phyloP scores from a whole-genome alignment of 805 yeast genomes.

The Myxozyma geophila region DNA sequence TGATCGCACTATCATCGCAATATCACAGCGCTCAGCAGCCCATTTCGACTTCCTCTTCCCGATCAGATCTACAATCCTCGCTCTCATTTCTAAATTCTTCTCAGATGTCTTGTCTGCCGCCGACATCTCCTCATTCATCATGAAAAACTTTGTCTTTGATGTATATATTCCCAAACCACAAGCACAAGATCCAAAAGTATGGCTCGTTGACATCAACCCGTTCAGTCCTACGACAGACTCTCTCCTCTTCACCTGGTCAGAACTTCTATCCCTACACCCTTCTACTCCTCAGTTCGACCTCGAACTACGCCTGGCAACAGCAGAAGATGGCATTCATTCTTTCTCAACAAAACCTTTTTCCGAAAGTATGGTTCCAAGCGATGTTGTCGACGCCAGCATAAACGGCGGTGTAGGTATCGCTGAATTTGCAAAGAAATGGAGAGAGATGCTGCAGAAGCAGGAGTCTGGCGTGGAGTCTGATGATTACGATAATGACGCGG shows the following conservation, averaged over 20 bases:
- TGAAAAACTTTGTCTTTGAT: slow-evolving; percentile 57
- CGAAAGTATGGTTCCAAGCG: slow-evolving; percentile 90
- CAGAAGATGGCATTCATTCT: slow-evolving; percentile 66
- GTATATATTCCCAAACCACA: slow-evolving; percentile 81
- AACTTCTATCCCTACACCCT: slow-evolving; percentile 50
- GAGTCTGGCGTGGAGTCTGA: neutral
- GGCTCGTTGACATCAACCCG: slow-evolving; percentile 85
- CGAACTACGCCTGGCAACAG: slow-evolving; percentile 64
- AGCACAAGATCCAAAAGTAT: slow-evolving; percentile 51
- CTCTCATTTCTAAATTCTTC: slow-evolving; percentile 56
- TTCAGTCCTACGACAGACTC: slow-evolving; percentile 76
- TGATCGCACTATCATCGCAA: slow-evolving; percentile 65
- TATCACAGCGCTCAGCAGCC: slow-evolving; percentile 85
- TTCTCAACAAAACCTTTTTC: slow-evolving; percentile 83
- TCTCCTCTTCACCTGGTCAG: slow-evolving; percentile 82
- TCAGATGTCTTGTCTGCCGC: neutral
- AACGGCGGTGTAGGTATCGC: slow-evolving; percentile 67
- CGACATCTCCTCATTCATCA: slow-evolving; percentile 38
- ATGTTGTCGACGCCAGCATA: slow-evolving; percentile 80
- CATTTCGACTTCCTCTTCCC: slow-evolving; percentile 71
- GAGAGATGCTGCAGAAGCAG: slow-evolving; percentile 43
- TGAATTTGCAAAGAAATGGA: slow-evolving; percentile 69
- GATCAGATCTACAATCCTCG: slow-evolving; percentile 54
- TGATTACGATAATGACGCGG: slow-evolving; percentile 1
- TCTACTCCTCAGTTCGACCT: neutral